phyloP scores from a whole-genome alignment of 257 asterid genomes.

The Solanum medicagineum region DNA sequence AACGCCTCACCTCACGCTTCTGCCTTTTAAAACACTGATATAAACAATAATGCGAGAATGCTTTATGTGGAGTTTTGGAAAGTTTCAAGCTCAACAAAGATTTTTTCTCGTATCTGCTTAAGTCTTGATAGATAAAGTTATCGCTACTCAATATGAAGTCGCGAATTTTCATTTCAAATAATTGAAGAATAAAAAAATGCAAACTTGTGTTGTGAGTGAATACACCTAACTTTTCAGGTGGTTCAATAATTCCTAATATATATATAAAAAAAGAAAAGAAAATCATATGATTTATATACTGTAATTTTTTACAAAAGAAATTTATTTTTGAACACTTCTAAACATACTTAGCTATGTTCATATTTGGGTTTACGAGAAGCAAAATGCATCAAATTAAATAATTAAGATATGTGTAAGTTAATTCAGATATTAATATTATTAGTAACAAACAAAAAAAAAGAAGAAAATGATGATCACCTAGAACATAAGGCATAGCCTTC shows the following conservation, averaged over 20 bases:
- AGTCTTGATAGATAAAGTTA: background rate
- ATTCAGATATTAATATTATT: fast-evolving
- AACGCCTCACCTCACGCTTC: no score
- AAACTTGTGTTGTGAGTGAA: background rate
- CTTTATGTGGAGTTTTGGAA: background rate
- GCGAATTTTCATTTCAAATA: background rate
- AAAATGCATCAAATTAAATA: background rate
- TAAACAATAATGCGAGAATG: background rate
- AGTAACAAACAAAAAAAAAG: background rate
- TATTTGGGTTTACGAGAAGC: background rate
- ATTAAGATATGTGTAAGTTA: background rate
- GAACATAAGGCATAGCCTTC: conserved; percentile 56
- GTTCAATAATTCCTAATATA: background rate
- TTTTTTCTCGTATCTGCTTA: background rate
- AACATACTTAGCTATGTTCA: background rate
- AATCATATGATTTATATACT: no score
- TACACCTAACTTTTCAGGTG: background rate
- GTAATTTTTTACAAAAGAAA: no score
- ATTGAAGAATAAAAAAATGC: background rate
- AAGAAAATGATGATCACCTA: conserved; percentile 27
- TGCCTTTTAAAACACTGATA: no score
- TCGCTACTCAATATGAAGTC: background rate
- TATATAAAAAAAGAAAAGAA: no score
- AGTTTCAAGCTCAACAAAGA: background rate
- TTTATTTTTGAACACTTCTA: no score